Evolutionary conservation across 1,284 basidiomycete species (phyloP).

Genomic region (Pyrrhoderma noxium): DNA sequence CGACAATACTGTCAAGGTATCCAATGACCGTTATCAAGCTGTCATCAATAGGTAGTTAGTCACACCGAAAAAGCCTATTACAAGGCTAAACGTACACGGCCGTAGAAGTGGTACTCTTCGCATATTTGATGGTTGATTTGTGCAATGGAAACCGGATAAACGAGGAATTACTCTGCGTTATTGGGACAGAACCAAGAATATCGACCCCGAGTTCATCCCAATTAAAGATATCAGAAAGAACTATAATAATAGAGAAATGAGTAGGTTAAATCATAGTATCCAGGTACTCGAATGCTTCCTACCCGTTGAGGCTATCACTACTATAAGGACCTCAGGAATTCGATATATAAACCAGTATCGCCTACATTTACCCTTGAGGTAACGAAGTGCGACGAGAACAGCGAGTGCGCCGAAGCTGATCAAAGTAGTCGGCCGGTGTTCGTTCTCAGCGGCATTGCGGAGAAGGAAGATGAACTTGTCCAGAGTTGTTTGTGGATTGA

Average conservation of each 20-base stretch:
- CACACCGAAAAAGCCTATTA: too few species aligned
- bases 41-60: constrained; percentile 15
- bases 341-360: constrained; percentile 63
- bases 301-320: constrained; percentile 77
- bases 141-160: constrained; percentile 59
- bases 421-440: constrained; percentile 60
- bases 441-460: constrained; percentile 47
- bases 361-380: constrained; percentile 47
- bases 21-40: constrained; percentile 73
- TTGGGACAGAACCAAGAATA: constrained; percentile 71
- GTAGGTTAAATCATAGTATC: constrained; percentile 1
- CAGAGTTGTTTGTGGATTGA: constrained; percentile 29
- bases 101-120: constrained; percentile 70
- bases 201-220: constrained; percentile 79
- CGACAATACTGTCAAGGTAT: constrained; percentile 77
- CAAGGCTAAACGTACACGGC: constrained; percentile 49
- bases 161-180: constrained; percentile 52
- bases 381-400: constrained; percentile 54
- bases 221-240: constrained; percentile 57
- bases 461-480: constrained; percentile 64
- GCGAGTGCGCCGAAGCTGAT: constrained; percentile 66
- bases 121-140: constrained; percentile 50
- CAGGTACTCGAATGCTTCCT: constrained; percentile 14
- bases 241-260: constrained; percentile 33
- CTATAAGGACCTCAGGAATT: constrained; percentile 77